Percentiles rank a stretch among this genome's conserved stretches.
phyloP scores from a whole-genome alignment of 176 grass and related monocot genomes.

The Alopecurus myosuroides region DNA sequence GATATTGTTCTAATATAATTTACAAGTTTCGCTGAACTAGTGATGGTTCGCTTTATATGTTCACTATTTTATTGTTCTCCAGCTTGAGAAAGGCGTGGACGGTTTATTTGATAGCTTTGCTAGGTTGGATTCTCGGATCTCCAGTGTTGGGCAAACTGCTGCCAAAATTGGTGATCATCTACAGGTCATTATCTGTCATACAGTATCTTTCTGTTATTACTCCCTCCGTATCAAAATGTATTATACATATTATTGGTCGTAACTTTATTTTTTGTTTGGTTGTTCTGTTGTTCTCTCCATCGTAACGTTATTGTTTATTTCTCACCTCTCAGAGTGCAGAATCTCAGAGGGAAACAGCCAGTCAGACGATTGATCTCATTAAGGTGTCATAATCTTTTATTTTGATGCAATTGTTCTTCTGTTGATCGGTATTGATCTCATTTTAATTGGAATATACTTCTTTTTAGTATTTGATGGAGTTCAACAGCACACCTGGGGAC shows the following conservation, averaged over 20 bases:
- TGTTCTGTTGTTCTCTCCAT: neutral
- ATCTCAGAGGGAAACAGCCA: slow-evolving; percentile 97
- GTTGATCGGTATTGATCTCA: neutral
- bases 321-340: slow-evolving; percentile 76
- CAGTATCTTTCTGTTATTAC: slow-evolving; percentile 21
- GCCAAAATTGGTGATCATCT: slow-evolving; percentile 99
- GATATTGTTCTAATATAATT: slow-evolving; percentile 6
- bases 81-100: slow-evolving; percentile 99
- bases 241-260: slow-evolving; percentile 6
- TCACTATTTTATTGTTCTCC: slow-evolving; percentile 37
- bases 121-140: slow-evolving; percentile 91
- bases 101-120: slow-evolving; percentile 96
- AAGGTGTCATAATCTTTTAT: slow-evolving; percentile 51
- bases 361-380: slow-evolving; percentile 98
- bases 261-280: slow-evolving; percentile 17
- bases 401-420: slow-evolving; percentile 19
- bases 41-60: neutral
- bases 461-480: slow-evolving; percentile 97
- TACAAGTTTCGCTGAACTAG: neutral
- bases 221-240: too few species aligned
- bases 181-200: slow-evolving; percentile 60
- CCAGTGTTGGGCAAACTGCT: slow-evolving; percentile 98
- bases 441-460: slow-evolving; percentile 11
- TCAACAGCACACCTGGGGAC: slow-evolving; percentile 98
- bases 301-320: slow-evolving; percentile 14